These are phyloP conservation scores for Salix brachista DNA, from an alignment of 345 rosid genomes.

Conservation along the genomic window DNA sequence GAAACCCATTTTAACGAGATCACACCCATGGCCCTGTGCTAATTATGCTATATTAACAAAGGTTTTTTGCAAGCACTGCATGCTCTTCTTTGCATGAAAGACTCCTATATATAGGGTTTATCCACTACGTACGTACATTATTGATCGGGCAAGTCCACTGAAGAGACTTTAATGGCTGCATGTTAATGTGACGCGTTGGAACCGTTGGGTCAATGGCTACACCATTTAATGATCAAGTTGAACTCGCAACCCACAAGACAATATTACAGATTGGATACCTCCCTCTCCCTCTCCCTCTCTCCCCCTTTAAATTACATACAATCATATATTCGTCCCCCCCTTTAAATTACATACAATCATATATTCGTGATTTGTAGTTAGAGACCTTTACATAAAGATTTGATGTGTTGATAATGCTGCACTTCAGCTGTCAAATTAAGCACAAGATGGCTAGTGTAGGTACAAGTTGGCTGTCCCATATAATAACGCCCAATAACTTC, in stretches of 20 bases:
- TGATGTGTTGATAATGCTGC: too few relatives aligned
- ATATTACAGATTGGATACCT: too few relatives aligned
- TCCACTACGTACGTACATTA: not conserved
- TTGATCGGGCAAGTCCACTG: not conserved
- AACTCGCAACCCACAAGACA: not conserved
- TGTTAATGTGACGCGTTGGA: constrained; percentile 25
- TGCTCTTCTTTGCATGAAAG: not conserved
- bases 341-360: too few relatives aligned
- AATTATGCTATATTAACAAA: not conserved
- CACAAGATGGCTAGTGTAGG: too few relatives aligned
- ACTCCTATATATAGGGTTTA: constrained; percentile 11
- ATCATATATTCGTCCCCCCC: too few relatives aligned
- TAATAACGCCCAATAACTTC: too few relatives aligned
- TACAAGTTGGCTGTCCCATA: too few relatives aligned
- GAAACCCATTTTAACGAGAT: constrained; percentile 33
- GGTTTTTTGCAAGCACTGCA: not conserved
- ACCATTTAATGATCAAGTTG: constrained; percentile 21
- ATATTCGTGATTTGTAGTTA: too few relatives aligned
- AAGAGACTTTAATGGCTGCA: constrained; percentile 10
- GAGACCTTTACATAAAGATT: too few relatives aligned
- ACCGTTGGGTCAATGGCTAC: constrained; percentile 36
- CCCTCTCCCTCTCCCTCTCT: too few relatives aligned
- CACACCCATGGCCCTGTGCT: not conserved
- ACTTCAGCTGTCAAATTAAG: too few relatives aligned
- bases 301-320: too few relatives aligned